Evolutionary conservation across 1,284 basidiomycete genomes (phyloP), one percentile per base, ranked within the genome.

Genomic region (Chondrostereum purpureum): DNA sequence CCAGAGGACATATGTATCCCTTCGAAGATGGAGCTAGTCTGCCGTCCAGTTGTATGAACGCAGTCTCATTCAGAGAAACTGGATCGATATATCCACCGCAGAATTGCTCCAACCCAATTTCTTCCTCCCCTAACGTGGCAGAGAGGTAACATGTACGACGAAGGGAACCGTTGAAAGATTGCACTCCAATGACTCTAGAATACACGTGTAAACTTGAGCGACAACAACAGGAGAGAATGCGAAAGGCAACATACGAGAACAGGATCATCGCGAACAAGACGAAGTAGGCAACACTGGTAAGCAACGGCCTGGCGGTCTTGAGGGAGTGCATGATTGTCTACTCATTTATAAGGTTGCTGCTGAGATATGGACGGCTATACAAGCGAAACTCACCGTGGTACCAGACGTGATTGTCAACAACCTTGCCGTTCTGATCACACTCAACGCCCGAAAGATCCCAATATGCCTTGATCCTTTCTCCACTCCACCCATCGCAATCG

Each of bases 271-370:
- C 92, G 57, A 97, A 98, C 23, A 92, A 55, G 18, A 95, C 87
- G 59, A 97, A 98, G 61, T 90, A 90, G 1, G 90, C 77, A 4
- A 98, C 94, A 52, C 85, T 88, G 14, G 90, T 80, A 14, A 99
- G 75, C 16, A 97, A 70, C 1, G 94, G 93, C 13, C 85, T 79
- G 0, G 95, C 93, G 0, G 80, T 83, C 67, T 99, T 99, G 50
- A 99, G 71, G 8, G 91, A 94, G 48, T 84, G 85, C 71, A 98
- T 83, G 58, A 99, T 98, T 0, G 93, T 97, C 81, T 90, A 53
- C n/a, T 31, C 2, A 45, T 2, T n/a, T n/a, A n/a, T n/a, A n/a
- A n/a, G n/a, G n/a, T n/a, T n/a, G n/a, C n/a, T n/a, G n/a, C n/a
- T n/a, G n/a, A n/a, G n/a, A n/a, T n/a, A n/a, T n/a, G n/a, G n/a